Evolutionary conservation across 176 grass and related monocot genomes (phyloP).

Genomic region (Ensete glaucum): DNA sequence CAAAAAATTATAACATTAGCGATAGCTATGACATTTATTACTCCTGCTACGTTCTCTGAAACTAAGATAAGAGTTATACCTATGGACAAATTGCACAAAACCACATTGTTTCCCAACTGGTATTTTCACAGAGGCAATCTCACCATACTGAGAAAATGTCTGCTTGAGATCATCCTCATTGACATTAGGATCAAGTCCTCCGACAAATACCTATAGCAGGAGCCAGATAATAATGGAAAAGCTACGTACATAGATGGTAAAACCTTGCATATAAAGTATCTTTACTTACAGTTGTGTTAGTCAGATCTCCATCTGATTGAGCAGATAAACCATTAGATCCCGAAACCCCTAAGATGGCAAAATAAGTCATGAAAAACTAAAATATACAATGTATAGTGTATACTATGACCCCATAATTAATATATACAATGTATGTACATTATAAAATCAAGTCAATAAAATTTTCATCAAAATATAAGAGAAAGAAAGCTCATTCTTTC

Average conservation of each 20-base stretch:
- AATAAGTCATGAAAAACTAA: constrained; percentile 1
- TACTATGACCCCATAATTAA: not conserved
- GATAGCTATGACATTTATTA: not conserved
- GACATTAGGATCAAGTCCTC: constrained; percentile 79
- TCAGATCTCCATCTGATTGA: constrained; percentile 69
- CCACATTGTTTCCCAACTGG: constrained; percentile 89
- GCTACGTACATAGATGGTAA: not conserved
- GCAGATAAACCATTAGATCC: constrained; percentile 49
- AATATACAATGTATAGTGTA: not conserved
- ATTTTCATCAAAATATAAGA: not conserved
- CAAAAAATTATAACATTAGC: not conserved
- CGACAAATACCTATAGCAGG: constrained; percentile 81
- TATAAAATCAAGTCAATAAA: not conserved
- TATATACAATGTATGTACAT: not conserved
- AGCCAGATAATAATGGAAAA: constrained; percentile 16
- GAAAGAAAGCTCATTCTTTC: not conserved
- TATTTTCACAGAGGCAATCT: constrained; percentile 89
- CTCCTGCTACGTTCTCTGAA: not conserved
- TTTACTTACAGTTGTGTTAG: constrained; percentile 78
- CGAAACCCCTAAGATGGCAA: constrained; percentile 48
- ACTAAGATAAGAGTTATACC: constrained; percentile 27
- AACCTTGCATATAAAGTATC: constrained; percentile 14
- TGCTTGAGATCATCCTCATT: constrained; percentile 83
- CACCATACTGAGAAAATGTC: constrained; percentile 72
- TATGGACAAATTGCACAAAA: constrained; percentile 84